Base-by-base conservation (phyloP, 257 asterid genomes). In the Solanum lignicaule region DNA sequence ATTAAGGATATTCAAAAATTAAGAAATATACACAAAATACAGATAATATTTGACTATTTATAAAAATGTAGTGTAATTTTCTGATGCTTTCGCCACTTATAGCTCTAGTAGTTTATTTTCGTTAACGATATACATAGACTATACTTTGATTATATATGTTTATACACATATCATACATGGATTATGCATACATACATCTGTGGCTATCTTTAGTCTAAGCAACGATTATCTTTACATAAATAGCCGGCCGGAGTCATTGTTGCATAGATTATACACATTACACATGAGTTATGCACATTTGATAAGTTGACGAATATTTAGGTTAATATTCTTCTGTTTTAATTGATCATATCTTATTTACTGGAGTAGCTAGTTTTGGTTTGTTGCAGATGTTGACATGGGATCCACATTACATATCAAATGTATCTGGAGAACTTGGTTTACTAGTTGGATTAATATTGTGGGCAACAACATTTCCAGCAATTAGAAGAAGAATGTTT, bases 371-470 rank as follows among this genome's bases (percentile, higher is more conserved):
- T 29, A 43, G 8, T 43, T 0, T 81, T 72, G 58, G 38, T 23
- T 65, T 60, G 27, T 13, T 88, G 89, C 92, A 96, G 99, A 91
- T 94, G 92, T 66, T 95, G 55, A 90, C 90, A 91, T 96, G 99
- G 99, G 97, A 94, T 81, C 96, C 92, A 78, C 93, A 93, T 86
- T 94, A 96, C 89, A 97, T 94, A 46, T 93, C 98, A 89, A 95
- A 96, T 90, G 87, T 97, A 90, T 95, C 99, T 13, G 99, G 99
- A 87, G 99, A 97, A 88, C 91, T 97, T 0, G 90, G 95, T 58
- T 60, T 97, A 84, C 2, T 97, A 41, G 87, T 90, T 90, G 99
- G 98, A 87, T 78, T 97, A 89, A 87, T 88, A 9, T 62, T 97
- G 48, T 97, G 99, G 99, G 87, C 89, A 1, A 91, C 99, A 68